Base-by-base conservation (phyloP, 208 protist species). In the Crithidia sp. region DNA sequence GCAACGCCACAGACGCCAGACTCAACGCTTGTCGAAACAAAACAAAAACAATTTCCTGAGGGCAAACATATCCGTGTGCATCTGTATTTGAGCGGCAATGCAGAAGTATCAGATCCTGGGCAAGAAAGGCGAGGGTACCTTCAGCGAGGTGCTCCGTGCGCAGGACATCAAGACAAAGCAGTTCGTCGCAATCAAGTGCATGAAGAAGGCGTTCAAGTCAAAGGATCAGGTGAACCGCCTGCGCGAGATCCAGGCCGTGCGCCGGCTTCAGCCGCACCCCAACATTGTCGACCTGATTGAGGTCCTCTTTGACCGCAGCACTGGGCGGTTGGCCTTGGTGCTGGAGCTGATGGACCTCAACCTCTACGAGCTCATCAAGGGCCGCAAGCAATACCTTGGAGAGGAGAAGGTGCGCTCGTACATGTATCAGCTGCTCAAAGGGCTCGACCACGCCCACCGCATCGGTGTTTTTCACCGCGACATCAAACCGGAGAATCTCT, bases 281-380 rank as follows among this genome's bases (percentile, higher is more conserved):
- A 98, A 98, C 74, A 98, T 99, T 43, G 95, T 99, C 9, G 84
- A 98, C 45, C 82, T 99, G 10, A 59, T 93, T 19, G 98, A 99
- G 58, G 97, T 99, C 0, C 77, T 99, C 9, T 99, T 98, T 71
- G 95, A 98, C 71, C 84, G 82, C 36, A 86, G 82, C 44, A 97
- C 95, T 0, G 95, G 97, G 0, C 85, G 95, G 5, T 79, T 99
- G 0, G 97, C 96, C 3, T 85, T 99, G 0, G 98, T 99, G 36
- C 98, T 99, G 83, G 98, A 99, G 79, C 77, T 99, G 16, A 98
- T 99, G 96, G 97, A 99, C 12, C 98, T 98, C 94, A 99, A 99
- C 77, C 80, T 99, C 8, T 99, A 99, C 81, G 97, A 99, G 82
- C 65, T 99, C 10, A 99, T 99, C 47, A 87, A 87, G 41, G 88